Conservation (phyloP, 2,329 filamentous ascomycete genomes). For the Paracorniculantispora psalliotae region DNA sequence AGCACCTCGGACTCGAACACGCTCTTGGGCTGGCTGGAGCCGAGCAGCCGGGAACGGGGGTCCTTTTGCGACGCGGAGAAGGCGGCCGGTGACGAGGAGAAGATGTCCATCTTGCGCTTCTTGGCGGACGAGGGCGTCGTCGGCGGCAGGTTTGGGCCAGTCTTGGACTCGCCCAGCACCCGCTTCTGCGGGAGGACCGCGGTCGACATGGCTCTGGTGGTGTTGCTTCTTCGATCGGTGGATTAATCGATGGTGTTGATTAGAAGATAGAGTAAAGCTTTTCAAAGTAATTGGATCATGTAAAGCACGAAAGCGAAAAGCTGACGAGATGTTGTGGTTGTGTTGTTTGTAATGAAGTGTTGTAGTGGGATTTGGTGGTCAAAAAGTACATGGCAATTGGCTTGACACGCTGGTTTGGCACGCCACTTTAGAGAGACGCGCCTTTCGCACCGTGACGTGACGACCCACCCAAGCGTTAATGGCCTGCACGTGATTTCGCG, state of each 20-base stretch:
- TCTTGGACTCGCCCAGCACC: constrained; percentile 63
- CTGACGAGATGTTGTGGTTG: neutral
- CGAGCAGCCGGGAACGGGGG: constrained; percentile 53
- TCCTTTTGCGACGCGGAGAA: constrained; percentile 60
- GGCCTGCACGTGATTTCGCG: constrained; percentile 10
- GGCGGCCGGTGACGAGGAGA: constrained; percentile 49
- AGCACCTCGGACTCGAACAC: constrained; percentile 90
- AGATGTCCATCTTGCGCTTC: constrained; percentile 74
- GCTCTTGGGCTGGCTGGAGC: constrained; percentile 79
- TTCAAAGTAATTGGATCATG: neutral
- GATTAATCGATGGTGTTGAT: too few relatives aligned
- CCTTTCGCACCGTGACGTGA: constrained; percentile 14
- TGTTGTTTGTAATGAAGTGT: neutral
- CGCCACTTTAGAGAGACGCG: constrained; percentile 13
- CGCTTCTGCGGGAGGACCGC: constrained; percentile 63
- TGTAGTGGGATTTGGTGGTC: neutral
- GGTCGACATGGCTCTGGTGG: constrained; percentile 38
- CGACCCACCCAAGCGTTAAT: constrained; percentile 9
- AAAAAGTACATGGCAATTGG: constrained; percentile 9
- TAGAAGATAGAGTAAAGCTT: neutral
- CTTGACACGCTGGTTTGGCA: neutral
- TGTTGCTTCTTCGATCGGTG: constrained; percentile 9
- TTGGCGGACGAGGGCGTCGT: constrained; percentile 59
- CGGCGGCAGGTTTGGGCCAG: constrained; percentile 55
- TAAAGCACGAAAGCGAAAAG: neutral